phyloP scores from a whole-genome alignment of 257 asterid genomes.

The Paulownia fortunei region DNA sequence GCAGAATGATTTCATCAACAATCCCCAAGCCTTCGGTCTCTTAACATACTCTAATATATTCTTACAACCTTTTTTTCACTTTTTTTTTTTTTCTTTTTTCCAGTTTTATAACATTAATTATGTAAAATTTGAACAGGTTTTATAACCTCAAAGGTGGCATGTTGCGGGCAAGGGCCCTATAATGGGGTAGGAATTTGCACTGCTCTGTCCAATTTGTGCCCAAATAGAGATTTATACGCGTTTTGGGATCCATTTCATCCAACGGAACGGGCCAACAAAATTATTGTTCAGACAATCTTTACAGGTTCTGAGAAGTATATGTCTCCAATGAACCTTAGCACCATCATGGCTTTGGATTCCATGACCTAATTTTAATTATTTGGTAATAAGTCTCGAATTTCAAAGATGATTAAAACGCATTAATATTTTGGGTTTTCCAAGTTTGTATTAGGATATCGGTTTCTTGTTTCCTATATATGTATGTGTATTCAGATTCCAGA shows the following conservation, averaged over 20 bases:
- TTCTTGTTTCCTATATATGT: not conserved
- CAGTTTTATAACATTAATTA: not conserved
- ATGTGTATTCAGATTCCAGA: no score
- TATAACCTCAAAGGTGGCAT: slow-evolving; percentile 51
- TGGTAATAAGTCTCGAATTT: not conserved
- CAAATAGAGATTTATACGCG: slow-evolving; percentile 51
- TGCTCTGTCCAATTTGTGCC: slow-evolving; percentile 46
- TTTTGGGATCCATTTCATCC: slow-evolving; percentile 71
- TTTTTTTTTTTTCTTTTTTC: not conserved
- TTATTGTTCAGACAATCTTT: slow-evolving; percentile 45
- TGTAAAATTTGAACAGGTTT: slow-evolving; percentile 38
- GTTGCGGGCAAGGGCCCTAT: slow-evolving; percentile 63
- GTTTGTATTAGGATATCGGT: not conserved
- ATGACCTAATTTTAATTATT: slow-evolving; percentile 18
- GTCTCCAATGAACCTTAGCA: slow-evolving; percentile 64
- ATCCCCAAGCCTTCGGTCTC: slow-evolving; percentile 60
- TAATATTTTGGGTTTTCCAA: not conserved
- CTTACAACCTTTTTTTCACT: not conserved
- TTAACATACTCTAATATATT: not conserved
- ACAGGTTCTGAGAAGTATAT: slow-evolving; percentile 55
- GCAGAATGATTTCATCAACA: slow-evolving; percentile 60
- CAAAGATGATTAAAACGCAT: not conserved
- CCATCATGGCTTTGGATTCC: slow-evolving; percentile 61
- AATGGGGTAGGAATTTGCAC: slow-evolving; percentile 64
- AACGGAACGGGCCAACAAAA: slow-evolving; percentile 51